phyloP scores from a whole-genome alignment of 768 basidiomycete species.

The Suillus tomentosus region DNA sequence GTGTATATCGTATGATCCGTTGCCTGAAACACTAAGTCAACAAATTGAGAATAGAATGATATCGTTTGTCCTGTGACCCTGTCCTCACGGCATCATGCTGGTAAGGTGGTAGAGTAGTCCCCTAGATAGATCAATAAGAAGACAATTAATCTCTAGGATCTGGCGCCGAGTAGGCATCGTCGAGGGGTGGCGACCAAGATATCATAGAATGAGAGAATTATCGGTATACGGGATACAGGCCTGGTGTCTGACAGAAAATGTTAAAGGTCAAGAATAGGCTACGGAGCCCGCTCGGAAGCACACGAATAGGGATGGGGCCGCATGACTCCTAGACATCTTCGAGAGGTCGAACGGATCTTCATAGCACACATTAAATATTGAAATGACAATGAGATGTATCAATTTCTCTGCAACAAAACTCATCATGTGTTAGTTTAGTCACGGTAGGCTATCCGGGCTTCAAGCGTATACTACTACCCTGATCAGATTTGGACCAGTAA shows the following conservation, averaged over 20 bases:
- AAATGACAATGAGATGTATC: neutral
- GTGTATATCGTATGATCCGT: neutral
- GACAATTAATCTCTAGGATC: neutral
- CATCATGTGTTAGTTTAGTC: slow-evolving; percentile 26
- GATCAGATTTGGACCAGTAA: slow-evolving; percentile 22
- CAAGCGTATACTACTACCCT: slow-evolving; percentile 10
- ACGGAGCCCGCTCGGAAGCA: neutral
- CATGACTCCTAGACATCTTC: neutral
- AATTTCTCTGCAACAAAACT: neutral
- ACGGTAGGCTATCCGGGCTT: slow-evolving; percentile 9
- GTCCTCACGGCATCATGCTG: neutral
- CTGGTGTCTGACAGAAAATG: neutral
- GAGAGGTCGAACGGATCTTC: neutral
- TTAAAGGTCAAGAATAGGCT: neutral
- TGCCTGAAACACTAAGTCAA: neutral
- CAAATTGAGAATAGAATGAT: neutral
- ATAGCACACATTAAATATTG: slow-evolving; percentile 15
- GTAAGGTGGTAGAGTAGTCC: neutral
- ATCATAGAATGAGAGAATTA: neutral
- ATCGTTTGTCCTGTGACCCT: neutral
- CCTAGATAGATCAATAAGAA: neutral
- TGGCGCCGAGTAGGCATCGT: neutral
- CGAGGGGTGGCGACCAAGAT: neutral
- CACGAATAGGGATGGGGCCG: neutral
- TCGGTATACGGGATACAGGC: neutral